These are phyloP conservation scores for Echeveria elegans DNA, from an alignment of 164 flowering plant species.

Conservation along the genomic window DNA sequence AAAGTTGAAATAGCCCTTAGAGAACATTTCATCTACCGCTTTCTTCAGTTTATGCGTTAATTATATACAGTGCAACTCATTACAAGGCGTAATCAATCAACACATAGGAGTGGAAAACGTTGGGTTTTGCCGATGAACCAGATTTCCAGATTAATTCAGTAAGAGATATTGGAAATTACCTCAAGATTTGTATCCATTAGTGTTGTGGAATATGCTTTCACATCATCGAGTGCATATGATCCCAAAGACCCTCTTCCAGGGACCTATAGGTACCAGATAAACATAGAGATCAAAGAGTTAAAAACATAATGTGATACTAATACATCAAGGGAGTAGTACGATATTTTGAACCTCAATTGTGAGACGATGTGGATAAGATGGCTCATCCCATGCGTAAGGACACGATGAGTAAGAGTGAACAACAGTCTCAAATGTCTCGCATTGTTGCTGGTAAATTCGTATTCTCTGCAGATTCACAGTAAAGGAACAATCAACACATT, in stretches of 20 bases:
- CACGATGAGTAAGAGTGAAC: constrained; percentile 72
- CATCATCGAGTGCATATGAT: constrained; percentile 68
- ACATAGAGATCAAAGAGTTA: background rate
- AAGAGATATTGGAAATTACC: constrained; percentile 26
- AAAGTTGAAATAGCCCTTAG: background rate
- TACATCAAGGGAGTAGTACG: background rate
- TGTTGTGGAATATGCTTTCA: constrained; percentile 48
- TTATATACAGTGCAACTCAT: background rate
- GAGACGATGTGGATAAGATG: constrained; percentile 86
- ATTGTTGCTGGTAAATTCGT: constrained; percentile 76
- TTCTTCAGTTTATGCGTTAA: background rate
- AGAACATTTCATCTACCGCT: background rate
- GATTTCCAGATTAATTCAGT: background rate
- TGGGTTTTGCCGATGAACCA: background rate
- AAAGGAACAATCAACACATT: background rate
- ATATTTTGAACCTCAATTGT: constrained; percentile 60
- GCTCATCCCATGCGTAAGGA: constrained; percentile 98
- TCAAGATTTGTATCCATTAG: constrained; percentile 52
- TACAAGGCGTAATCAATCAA: background rate
- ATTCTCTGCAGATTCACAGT: constrained; percentile 40
- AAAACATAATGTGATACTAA: background rate
- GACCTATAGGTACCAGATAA: constrained; percentile 34
- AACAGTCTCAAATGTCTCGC: constrained; percentile 73
- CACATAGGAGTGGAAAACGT: background rate
- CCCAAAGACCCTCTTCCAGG: constrained; percentile 87